Evolutionary conservation across 371 early-diverging fungal genomes (phyloP).

Genomic region (Lichtheimia ornata): DNA sequence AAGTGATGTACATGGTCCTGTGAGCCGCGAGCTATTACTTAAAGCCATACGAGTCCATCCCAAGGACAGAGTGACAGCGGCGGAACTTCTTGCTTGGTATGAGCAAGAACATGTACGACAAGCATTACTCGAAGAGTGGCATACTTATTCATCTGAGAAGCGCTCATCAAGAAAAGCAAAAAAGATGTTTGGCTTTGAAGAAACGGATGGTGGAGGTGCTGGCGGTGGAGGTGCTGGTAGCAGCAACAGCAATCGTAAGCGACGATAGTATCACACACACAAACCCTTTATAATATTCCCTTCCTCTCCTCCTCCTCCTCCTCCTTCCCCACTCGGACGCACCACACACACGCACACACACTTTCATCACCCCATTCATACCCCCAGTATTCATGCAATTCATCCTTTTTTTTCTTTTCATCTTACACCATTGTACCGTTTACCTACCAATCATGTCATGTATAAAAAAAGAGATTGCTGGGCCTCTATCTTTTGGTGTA

Average conservation of each 20-base stretch:
- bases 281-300: neutral
- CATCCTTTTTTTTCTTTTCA: too few relatives aligned
- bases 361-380: too few relatives aligned
- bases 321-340: neutral
- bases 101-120: conserved; percentile 27
- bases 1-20: conserved; percentile 50
- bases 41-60: conserved; percentile 53
- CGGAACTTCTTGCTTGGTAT: conserved; percentile 51
- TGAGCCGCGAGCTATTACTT: conserved; percentile 52
- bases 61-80: conserved; percentile 50
- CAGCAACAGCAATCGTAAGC: too few relatives aligned
- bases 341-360: neutral
- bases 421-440: too few relatives aligned
- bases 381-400: too few relatives aligned
- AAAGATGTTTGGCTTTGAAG: conserved; percentile 21
- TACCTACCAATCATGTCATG: too few relatives aligned
- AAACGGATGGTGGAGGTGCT: too few relatives aligned
- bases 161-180: conserved; percentile 41
- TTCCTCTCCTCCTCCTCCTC: neutral
- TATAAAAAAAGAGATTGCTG: too few relatives aligned
- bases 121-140: conserved; percentile 49
- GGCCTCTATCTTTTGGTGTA: too few relatives aligned
- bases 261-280: neutral
- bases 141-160: conserved; percentile 49
- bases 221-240: too few relatives aligned